Conservation (phyloP, 1,139 yeast species). For the Yamadazyma siamensis region DNA sequence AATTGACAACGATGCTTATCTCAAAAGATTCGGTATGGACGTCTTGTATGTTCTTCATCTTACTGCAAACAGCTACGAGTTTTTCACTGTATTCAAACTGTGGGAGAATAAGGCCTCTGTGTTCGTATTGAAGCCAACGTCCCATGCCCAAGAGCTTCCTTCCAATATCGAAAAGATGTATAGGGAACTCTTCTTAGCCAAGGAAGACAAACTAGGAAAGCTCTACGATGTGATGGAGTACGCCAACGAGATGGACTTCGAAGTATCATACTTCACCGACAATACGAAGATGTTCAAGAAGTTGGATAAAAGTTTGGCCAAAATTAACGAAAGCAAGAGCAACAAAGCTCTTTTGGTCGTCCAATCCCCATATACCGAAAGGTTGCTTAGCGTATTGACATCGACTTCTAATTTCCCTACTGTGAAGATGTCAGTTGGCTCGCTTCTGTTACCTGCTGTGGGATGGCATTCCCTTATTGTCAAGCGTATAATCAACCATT, state of each 20-base stretch:
- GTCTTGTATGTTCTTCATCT: conserved; percentile 70
- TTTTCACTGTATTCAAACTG: conserved; percentile 65
- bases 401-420: conserved; percentile 61
- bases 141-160: conserved; percentile 65
- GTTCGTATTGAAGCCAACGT: conserved; percentile 67
- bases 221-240: conserved; percentile 48
- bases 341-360: conserved; percentile 64
- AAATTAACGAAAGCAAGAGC: conserved; percentile 66
- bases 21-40: conserved; percentile 54
- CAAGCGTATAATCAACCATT: conserved; percentile 66
- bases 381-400: conserved; percentile 40
- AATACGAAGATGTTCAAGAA: conserved; percentile 49
- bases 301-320: conserved; percentile 50
- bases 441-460: conserved; percentile 64
- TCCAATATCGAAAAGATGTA: conserved; percentile 53
- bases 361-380: conserved; percentile 65
- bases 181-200: conserved; percentile 45
- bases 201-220: conserved; percentile 43
- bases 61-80: conserved; percentile 73
- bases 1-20: conserved; percentile 48
- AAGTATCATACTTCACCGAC: conserved; percentile 48
- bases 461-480: conserved; percentile 84
- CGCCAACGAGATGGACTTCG: conserved; percentile 49
- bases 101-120: conserved; percentile 56
- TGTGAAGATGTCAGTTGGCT: conserved; percentile 55